Percentiles rank a stretch among this genome's conserved stretches.
Conservation (phyloP, 208 protist genomes). For the Trypanosoma grayi region DNA sequence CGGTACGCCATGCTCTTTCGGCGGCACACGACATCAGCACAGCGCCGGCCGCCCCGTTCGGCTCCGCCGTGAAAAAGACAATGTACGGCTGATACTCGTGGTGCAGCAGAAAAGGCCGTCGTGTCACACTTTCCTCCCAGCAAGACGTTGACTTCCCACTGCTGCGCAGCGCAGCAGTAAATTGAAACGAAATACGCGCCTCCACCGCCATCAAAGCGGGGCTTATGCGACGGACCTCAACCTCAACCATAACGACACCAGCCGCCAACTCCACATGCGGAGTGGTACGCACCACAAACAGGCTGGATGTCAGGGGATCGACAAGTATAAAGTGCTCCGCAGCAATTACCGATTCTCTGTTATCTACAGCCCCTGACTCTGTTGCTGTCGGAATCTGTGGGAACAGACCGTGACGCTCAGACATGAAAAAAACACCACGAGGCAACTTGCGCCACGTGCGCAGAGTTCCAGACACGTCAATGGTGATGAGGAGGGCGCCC, state of each 20-base stretch:
- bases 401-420: constrained; percentile 49
- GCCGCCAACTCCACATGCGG: constrained; percentile 1
- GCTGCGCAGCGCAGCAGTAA: constrained; percentile 14
- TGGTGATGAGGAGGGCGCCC: constrained; percentile 44
- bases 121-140: constrained; percentile 38
- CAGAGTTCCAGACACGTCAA: constrained; percentile 48
- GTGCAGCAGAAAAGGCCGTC: constrained; percentile 45
- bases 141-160: not conserved
- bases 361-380: not conserved
- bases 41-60: constrained; percentile 6
- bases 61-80: constrained; percentile 43
- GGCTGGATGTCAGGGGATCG: not conserved
- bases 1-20: not conserved
- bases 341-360: not conserved
- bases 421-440: constrained; percentile 60
- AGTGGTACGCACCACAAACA: constrained; percentile 17
- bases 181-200: constrained; percentile 32
- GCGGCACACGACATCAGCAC: constrained; percentile 27
- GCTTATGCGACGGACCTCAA: constrained; percentile 49
- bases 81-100: constrained; percentile 59
- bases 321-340: constrained; percentile 13
- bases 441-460: constrained; percentile 76
- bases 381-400: no score
- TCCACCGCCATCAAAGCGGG: constrained; percentile 57
- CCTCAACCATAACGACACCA: constrained; percentile 24